phyloP scores from a whole-genome alignment of 2,329 filamentous ascomycete genomes.

The Calycina marina region DNA sequence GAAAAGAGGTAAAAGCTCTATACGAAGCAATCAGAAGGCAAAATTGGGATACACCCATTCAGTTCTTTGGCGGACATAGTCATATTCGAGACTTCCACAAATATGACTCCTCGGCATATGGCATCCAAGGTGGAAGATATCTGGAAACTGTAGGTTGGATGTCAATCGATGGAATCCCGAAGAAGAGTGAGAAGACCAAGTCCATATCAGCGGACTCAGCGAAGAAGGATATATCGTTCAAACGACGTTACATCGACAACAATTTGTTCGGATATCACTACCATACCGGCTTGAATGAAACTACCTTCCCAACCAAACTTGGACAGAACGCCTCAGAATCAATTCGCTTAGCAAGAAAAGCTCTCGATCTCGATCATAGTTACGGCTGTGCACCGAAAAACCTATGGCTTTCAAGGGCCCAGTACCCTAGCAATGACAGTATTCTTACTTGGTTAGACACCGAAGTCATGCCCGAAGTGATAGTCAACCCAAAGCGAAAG shows the following conservation, averaged over 20 bases:
- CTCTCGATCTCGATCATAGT: constrained; percentile 54
- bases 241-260: constrained; percentile 81
- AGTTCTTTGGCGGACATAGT: constrained; percentile 81
- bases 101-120: constrained; percentile 67
- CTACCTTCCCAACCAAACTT: constrained; percentile 60
- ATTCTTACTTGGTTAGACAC: constrained; percentile 72
- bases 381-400: constrained; percentile 75
- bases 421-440: constrained; percentile 59
- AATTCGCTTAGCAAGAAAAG: constrained; percentile 55
- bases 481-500: constrained; percentile 41
- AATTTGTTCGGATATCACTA: constrained; percentile 75
- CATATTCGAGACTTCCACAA: constrained; percentile 75
- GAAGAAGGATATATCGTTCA: constrained; percentile 40
- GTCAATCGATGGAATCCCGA: constrained; percentile 54
- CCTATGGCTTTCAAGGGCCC: constrained; percentile 68
- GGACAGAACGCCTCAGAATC: constrained; percentile 56
- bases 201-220: constrained; percentile 19
- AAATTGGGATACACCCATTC: constrained; percentile 72
- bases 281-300: constrained; percentile 58
- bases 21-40: constrained; percentile 63
- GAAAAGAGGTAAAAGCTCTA: constrained; percentile 63
- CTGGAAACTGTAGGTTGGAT: constrained; percentile 93
- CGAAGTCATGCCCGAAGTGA: constrained; percentile 54
- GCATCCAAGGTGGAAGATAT: constrained; percentile 77
- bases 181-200: constrained; percentile 16